These are phyloP conservation scores for Cadophora sp. DNA, from an alignment of 2,329 filamentous ascomycete species.

Conservation along the genomic window DNA sequence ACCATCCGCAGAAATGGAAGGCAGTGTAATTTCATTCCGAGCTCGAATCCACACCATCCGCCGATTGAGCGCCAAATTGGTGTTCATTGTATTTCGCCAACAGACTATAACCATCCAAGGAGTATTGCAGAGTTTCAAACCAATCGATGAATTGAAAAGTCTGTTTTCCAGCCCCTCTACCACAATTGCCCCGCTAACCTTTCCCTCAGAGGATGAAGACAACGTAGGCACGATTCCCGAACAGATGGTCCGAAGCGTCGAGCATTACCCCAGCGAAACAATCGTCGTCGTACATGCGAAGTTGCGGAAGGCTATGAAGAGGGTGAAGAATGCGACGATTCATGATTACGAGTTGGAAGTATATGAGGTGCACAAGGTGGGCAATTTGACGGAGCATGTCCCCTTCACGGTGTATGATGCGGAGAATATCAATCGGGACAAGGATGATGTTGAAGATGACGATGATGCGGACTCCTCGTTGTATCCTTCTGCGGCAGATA, in stretches of 20 bases:
- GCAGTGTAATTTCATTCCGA: slow-evolving; percentile 57
- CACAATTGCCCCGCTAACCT: slow-evolving; percentile 18
- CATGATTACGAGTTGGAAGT: slow-evolving; percentile 80
- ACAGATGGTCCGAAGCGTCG: slow-evolving; percentile 86
- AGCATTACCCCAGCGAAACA: slow-evolving; percentile 79
- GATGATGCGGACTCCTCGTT: slow-evolving; percentile 43
- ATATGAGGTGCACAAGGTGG: slow-evolving; percentile 67
- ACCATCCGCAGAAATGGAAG: slow-evolving; percentile 36
- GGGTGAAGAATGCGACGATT: slow-evolving; percentile 76
- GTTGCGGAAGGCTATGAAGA: slow-evolving; percentile 75
- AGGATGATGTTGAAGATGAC: slow-evolving; percentile 61
- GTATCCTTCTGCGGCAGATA: slow-evolving; percentile 15
- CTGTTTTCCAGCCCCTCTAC: slow-evolving; percentile 19
- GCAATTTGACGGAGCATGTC: slow-evolving; percentile 64
- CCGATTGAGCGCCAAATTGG: slow-evolving; percentile 80
- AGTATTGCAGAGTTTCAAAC: slow-evolving; percentile 59
- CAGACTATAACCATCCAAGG: slow-evolving; percentile 85
- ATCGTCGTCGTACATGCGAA: slow-evolving; percentile 79
- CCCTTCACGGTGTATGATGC: slow-evolving; percentile 76
- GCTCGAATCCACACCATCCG: slow-evolving; percentile 81
- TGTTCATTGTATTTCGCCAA: slow-evolving; percentile 87
- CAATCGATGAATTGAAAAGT: slow-evolving; percentile 32
- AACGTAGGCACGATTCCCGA: slow-evolving; percentile 64
- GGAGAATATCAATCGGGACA: slow-evolving; percentile 62
- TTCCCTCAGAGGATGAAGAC: slow-evolving; percentile 30